Evolutionary conservation across 257 asterid genomes (phyloP), one percentile per base, ranked within the genome.

Genomic region (Cruciata laevipes): DNA sequence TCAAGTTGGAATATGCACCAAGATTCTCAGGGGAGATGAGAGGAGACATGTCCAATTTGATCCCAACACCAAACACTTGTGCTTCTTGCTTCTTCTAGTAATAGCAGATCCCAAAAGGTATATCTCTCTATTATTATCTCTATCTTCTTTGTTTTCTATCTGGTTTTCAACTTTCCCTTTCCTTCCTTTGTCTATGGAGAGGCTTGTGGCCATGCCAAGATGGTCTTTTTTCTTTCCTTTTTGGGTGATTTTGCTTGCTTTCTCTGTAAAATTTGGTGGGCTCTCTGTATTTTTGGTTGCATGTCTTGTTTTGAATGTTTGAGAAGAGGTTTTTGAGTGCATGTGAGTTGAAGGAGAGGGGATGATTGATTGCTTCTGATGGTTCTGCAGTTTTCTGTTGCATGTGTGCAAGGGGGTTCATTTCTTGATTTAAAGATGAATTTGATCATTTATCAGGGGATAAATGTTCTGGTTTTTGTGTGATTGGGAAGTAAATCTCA

Each of bases 51-150:
- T 85, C 93, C 90, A 86, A 83, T 83, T 86, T 91, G 90, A 77
- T 81, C 91, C 95, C 95, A 83, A 84, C 98, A 89, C 80, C 95
- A 93, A 83, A 83, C 98, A 89, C 80, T 68, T 80, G 83, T 80
- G 84, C 78, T 80, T 80, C 66, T 83, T 85, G 95, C 83, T 80
- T 83, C 86, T 88, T 76, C 80, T 73, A 67, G 73, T 78, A 71
- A 76, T 83, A 84, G 66, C 89, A 81, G 87, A 81, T 87, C 92
- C 83, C 82, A 71, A 79, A 47, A 91, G 96, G 98, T 89, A 77
- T 38, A 12, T 11, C 47, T 40, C 51, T 13, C 51, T 42, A 42
- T 42, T 11, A 42, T 42, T 42, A 13, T 42, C 51, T 14, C 11
- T 11, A 14, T 42, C 3, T 31, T 13, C 2, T 24, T 23, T 69